These are phyloP conservation scores for Neonothopanus nambi DNA, from an alignment of 1,284 basidiomycete genomes.

Conservation along the genomic window DNA sequence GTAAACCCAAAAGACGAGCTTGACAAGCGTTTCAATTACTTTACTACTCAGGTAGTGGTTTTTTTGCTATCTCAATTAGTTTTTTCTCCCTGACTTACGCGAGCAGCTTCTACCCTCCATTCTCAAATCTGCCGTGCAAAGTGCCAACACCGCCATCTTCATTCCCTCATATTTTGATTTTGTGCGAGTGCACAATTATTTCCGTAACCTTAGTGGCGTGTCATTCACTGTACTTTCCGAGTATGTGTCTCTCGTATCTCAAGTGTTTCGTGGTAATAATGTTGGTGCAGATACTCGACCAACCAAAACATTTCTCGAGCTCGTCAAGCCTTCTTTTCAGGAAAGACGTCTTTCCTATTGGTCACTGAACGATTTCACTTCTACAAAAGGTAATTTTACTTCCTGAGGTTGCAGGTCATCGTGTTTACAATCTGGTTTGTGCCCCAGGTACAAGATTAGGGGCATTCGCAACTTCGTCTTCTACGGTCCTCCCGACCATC, in stretches of 20 bases:
- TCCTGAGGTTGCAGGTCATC: conserved; percentile 3
- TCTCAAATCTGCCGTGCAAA: conserved; percentile 89
- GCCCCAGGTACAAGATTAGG: conserved; percentile 79
- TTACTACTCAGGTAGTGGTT: conserved; percentile 76
- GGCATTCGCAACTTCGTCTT: conserved; percentile 93
- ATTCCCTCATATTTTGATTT: conserved; percentile 98
- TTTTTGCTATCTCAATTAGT: not conserved
- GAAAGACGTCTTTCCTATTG: conserved; percentile 84
- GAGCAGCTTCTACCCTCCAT: conserved; percentile 75
- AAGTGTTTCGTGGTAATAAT: not conserved
- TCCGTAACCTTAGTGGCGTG: conserved; percentile 72
- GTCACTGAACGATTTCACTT: conserved; percentile 98
- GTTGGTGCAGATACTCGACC: conserved; percentile 75
- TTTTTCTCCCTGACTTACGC: not conserved
- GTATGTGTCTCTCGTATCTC: conserved; percentile 42
- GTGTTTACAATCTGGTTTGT: conserved; percentile 8
- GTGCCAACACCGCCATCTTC: conserved; percentile 85
- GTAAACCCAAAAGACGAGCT: conserved; percentile 76
- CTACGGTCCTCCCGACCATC: conserved; percentile 89
- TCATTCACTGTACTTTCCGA: conserved; percentile 88
- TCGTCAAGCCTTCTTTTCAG: conserved; percentile 89
- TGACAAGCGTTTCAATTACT: conserved; percentile 85
- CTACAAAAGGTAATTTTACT: conserved; percentile 70
- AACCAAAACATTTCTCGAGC: conserved; percentile 94
- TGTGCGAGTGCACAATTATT: conserved; percentile 85